Evolutionary conservation across 257 asterid species (phyloP), one percentile per base, ranked within the genome.

Genomic region (Hygrophila difformis): DNA sequence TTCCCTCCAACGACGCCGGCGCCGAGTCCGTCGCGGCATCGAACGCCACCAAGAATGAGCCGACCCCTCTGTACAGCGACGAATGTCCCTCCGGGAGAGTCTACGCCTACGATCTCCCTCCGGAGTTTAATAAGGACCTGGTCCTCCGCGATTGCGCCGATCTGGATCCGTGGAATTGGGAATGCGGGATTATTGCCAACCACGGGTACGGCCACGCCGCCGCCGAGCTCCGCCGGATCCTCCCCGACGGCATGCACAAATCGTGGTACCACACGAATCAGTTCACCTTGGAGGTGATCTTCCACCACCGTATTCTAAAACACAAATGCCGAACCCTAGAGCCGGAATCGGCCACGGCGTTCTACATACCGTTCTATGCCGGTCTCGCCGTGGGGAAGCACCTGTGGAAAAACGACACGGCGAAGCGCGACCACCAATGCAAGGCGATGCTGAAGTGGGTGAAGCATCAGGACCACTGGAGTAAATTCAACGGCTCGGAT

Each of bases 231-330:
- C 63, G 93, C 57, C 57, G 56, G 54, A 23, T 72, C 51, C 16
- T 89, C 18, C 96, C 94, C 12, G 76, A 44, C 12, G 70, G 72
- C 49, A 55, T 82, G 3, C 10, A 69, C 36, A 69, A 74, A 47
- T 76, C 91, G 15, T 89, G 96, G 97, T 84, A 89, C 72, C 76
- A 79, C 20, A 88, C 97, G 0, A 84, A 88, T 40, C 94, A 81
- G 62, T 88, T 76, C 62, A 59, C 95, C 0, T 53, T 70, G 0
- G 97, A 88, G 71, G 53, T 79, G 0, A 55, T 88, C 5, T 81
- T 79, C 34, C 95, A 88, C 60, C 58, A 67, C 71, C 73, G 95
- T 43, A 49, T 84, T 26, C 42, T 78, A 49, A 75, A 71, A 23
- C 84, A 88, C 58, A 69, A 46, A 43, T 89, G 97, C 57, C 36